phyloP scores from a whole-genome alignment of 805 yeast genomes.

The Jamesozyma spencerorum region DNA sequence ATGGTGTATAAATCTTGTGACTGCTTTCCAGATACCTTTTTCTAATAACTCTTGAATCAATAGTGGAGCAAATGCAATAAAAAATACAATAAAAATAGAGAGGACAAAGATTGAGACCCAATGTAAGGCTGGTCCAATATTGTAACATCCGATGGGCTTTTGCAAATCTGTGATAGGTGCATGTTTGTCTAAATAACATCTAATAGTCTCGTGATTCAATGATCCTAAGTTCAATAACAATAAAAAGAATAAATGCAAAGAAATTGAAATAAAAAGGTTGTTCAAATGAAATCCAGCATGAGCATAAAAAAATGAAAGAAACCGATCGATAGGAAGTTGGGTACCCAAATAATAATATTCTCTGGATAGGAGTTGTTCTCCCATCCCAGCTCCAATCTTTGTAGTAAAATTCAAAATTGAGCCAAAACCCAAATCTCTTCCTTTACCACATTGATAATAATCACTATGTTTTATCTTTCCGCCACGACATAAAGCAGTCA shows the following conservation, averaged over 20 bases:
- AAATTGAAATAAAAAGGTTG: constrained; percentile 75
- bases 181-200: constrained; percentile 57
- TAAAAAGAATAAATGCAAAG: constrained; percentile 80
- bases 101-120: constrained; percentile 87
- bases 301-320: constrained; percentile 88
- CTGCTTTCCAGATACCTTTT: constrained; percentile 71
- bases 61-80: constrained; percentile 82
- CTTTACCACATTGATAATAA: constrained; percentile 94
- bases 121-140: constrained; percentile 71
- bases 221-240: constrained; percentile 74
- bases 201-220: constrained; percentile 58
- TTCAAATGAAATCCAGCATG: constrained; percentile 95
- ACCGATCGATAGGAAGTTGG: constrained; percentile 78
- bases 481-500: constrained; percentile 80
- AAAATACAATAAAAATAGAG: constrained; percentile 86
- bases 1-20: constrained; percentile 62
- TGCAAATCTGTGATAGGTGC: constrained; percentile 66
- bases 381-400: constrained; percentile 97
- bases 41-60: constrained; percentile 82
- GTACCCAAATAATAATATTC: constrained; percentile 90
- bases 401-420: constrained; percentile 89
- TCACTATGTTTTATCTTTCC: constrained; percentile 94
- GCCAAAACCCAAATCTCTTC: constrained; percentile 88
- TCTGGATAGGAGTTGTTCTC: constrained; percentile 86
- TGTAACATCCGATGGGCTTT: constrained; percentile 76